Percentiles rank a stretch among this genome's conserved stretches.
Conservation (phyloP, 2,329 filamentous ascomycete species). For the Calonectria crousiana region DNA sequence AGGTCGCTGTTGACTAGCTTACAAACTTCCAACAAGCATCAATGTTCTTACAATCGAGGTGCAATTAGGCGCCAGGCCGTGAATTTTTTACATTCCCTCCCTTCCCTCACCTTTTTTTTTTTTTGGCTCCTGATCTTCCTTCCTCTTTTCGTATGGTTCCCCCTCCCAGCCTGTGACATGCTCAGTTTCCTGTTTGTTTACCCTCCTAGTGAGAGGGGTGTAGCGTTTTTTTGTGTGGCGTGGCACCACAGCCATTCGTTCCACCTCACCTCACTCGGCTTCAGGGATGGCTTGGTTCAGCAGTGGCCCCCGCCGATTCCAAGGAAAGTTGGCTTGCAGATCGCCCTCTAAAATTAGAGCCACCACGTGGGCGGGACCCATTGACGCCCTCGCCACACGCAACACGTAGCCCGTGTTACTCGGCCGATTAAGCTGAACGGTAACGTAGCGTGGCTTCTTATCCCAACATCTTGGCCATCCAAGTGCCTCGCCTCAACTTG, state of each 20-base stretch:
- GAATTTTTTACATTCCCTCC: neutral
- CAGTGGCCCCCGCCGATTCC: constrained; percentile 10
- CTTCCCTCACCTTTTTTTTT: neutral
- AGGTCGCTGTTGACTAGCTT: neutral
- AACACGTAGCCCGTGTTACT: constrained; percentile 13
- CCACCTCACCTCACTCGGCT: neutral
- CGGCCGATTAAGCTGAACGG: constrained; percentile 24
- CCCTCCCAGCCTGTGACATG: neutral
- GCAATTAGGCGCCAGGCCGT: neutral
- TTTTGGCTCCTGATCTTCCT: neutral
- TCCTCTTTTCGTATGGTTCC: constrained; percentile 5
- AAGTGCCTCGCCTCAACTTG: neutral
- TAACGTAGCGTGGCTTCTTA: neutral
- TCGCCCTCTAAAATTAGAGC: constrained; percentile 28
- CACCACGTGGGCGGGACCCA: constrained; percentile 23
- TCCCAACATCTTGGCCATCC: neutral
- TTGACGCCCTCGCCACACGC: constrained; percentile 11
- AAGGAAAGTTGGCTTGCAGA: constrained; percentile 19
- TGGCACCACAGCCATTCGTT: constrained; percentile 5
- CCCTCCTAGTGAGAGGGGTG: neutral
- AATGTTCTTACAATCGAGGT: neutral
- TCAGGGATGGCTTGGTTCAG: constrained; percentile 10
- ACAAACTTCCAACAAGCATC: neutral
- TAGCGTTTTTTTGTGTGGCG: constrained; percentile 8
- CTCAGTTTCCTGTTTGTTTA: neutral